Evolutionary conservation across 129 eudicot genomes (phyloP).

Genomic region (Arctium minus): DNA sequence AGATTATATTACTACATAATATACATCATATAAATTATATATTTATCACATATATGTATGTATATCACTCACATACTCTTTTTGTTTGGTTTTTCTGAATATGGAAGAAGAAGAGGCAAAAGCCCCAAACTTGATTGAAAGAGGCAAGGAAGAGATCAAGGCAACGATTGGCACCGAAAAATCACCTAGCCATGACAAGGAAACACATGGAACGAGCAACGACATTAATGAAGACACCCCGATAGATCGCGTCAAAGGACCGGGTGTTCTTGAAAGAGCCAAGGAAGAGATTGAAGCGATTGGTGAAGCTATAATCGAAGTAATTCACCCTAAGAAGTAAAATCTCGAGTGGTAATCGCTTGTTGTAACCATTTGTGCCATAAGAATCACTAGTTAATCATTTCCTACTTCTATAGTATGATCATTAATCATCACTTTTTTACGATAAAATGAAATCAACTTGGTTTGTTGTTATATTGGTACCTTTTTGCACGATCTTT

Average conservation of each 20-base stretch:
- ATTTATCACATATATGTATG: neutral
- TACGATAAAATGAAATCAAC: neutral
- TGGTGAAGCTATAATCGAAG: conserved; percentile 24
- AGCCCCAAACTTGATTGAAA: conserved; percentile 38
- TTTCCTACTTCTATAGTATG: neutral
- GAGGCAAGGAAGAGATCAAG: conserved; percentile 42
- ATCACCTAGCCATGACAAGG: conserved; percentile 57
- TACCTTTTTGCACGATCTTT: neutral
- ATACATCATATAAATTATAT: neutral
- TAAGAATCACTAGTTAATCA: neutral
- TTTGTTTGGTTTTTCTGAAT: neutral
- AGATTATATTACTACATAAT: too few relatives aligned
- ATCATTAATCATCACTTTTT: neutral
- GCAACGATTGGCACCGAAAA: conserved; percentile 11
- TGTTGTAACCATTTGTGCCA: neutral
- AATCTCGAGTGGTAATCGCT: neutral
- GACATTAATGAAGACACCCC: conserved; percentile 72
- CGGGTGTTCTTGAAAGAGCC: conserved; percentile 51
- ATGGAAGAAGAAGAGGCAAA: conserved; percentile 38
- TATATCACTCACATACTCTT: neutral
- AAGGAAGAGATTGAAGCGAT: conserved; percentile 91
- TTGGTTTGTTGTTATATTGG: neutral
- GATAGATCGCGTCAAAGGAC: conserved; percentile 65
- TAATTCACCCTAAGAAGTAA: conserved; percentile 60
- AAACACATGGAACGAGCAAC: conserved; percentile 83